Evolutionary conservation across 1,284 basidiomycete genomes (phyloP), one percentile per base, ranked within the genome.

Genomic region (Fistulinella staudtii): DNA sequence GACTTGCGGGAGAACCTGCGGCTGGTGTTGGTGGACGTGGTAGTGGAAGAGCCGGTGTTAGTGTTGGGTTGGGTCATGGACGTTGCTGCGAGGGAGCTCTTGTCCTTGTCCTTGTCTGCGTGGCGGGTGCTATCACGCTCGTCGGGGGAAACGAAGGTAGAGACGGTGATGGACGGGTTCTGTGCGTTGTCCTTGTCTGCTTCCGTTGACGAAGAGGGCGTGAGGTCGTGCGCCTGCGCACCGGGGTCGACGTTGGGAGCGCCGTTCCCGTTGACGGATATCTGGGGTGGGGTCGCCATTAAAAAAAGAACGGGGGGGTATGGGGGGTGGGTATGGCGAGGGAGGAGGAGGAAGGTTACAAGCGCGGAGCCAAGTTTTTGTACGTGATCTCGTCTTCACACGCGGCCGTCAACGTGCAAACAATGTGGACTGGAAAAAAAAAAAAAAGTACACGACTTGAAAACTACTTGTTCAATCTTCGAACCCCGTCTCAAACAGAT

Each of bases 401-500:
- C 61, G 61, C 58, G 54, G 50, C 41, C 37, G 47, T 36, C 33
- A 51, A 52, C 53, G 60, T 59, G 57, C 57, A 57, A 53, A 56
- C 57, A 63, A 62, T 62, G 57, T 58, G 57, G 58, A n/a, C 28
- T 18, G 24, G 25, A 43, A 51, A 31, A 23, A 36, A 34, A n/a
- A n/a, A n/a, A n/a, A n/a, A n/a, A n/a, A n/a, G 14, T 41, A 45
- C 45, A 53, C 27, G 18, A 40, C 36, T n/a, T 30, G 17, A 4
- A 11, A 30, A 30, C 29, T 15, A 8, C 29, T 30, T 30, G 11
- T 28, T 14, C 14, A 29, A 10, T 29, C 9, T 13, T 29, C 28
- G n/a, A 13, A 29, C 28, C 5, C 28, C 14, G 13, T 7, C 30
- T 94, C 92, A 56, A 94, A 93, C 57, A 94, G 67, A 59, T 85